A percentile compares a stretch with the other conserved stretches of the same genome.
Evolutionary conservation across 2,329 filamentous ascomycete species (phyloP).

Genomic region (Colletotrichum lini): DNA sequence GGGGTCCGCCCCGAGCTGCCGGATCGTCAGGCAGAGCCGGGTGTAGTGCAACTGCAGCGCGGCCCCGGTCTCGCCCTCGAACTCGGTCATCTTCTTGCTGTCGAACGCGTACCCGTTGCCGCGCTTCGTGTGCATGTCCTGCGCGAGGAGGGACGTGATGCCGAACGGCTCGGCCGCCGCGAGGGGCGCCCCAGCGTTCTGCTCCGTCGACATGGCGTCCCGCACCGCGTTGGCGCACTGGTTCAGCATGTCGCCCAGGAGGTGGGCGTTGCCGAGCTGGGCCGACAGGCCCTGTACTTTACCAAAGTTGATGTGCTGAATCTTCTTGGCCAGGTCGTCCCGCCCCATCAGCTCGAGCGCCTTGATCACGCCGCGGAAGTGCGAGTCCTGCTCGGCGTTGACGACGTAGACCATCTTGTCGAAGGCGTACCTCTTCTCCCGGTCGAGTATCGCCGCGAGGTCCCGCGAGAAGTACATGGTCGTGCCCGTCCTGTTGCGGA

Average conservation of each 20-base stretch:
- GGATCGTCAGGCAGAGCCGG: conserved; percentile 65
- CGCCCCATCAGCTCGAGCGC: conserved; percentile 55
- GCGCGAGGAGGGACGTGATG: conserved; percentile 78
- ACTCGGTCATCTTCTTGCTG: conserved; percentile 74
- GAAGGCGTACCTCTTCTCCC: conserved; percentile 64
- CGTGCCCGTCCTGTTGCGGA: conserved; percentile 75
- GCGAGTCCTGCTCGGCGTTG: conserved; percentile 51
- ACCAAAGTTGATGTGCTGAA: conserved; percentile 62
- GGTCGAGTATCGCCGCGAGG: conserved; percentile 75
- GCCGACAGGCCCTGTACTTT: conserved; percentile 61
- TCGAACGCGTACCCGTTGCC: conserved; percentile 46
- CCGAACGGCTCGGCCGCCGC: conserved; percentile 75
- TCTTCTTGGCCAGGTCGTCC: conserved; percentile 49
- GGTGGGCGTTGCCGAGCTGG: conserved; percentile 64
- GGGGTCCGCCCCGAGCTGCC: conserved; percentile 39
- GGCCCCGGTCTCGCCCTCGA: conserved; percentile 81
- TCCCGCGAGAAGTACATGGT: conserved; percentile 79
- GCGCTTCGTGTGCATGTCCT: conserved; percentile 48
- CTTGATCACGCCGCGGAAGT: conserved; percentile 53
- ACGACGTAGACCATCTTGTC: conserved; percentile 60
- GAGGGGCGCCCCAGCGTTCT: conserved; percentile 73
- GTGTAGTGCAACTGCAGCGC: conserved; percentile 81
- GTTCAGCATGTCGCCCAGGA: conserved; percentile 70
- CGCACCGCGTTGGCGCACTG: conserved; percentile 61
- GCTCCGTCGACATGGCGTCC: conserved; percentile 79